These are phyloP conservation scores for Lanmaoa rubissima DNA, from an alignment of 768 basidiomycete genomes.

Conservation along the genomic window DNA sequence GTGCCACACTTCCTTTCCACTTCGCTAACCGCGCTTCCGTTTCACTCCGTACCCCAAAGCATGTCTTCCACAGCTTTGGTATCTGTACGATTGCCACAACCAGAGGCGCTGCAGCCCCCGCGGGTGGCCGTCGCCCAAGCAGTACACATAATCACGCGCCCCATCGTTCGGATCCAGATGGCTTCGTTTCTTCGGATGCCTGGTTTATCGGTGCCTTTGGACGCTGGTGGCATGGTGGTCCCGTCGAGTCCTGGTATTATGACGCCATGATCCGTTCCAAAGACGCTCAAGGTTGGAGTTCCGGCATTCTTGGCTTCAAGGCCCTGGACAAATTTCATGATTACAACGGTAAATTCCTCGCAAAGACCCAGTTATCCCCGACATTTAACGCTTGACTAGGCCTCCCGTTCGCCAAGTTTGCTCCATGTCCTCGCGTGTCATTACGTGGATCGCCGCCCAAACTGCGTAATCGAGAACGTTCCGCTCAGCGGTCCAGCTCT, in stretches of 20 bases:
- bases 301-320: constrained; percentile 76
- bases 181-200: constrained; percentile 62
- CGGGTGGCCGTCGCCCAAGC: constrained; percentile 58
- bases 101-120: constrained; percentile 33
- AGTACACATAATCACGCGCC: constrained; percentile 17
- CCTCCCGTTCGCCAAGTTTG: constrained; percentile 51
- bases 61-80: constrained; percentile 81
- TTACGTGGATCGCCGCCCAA: constrained; percentile 53
- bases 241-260: constrained; percentile 79
- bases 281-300: constrained; percentile 72
- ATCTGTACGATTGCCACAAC: constrained; percentile 78
- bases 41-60: constrained; percentile 88
- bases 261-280: constrained; percentile 61
- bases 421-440: constrained; percentile 41
- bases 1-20: constrained; percentile 50
- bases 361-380: background rate
- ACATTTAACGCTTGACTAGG: constrained; percentile 33
- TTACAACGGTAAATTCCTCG: constrained; percentile 52
- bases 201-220: constrained; percentile 94
- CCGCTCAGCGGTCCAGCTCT: constrained; percentile 39
- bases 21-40: constrained; percentile 93
- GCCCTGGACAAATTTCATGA: constrained; percentile 68
- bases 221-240: constrained; percentile 84
- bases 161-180: constrained; percentile 37
- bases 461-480: constrained; percentile 56